Base-by-base conservation (phyloP, 106 monocot species). In the Platanthera zijinensis region DNA sequence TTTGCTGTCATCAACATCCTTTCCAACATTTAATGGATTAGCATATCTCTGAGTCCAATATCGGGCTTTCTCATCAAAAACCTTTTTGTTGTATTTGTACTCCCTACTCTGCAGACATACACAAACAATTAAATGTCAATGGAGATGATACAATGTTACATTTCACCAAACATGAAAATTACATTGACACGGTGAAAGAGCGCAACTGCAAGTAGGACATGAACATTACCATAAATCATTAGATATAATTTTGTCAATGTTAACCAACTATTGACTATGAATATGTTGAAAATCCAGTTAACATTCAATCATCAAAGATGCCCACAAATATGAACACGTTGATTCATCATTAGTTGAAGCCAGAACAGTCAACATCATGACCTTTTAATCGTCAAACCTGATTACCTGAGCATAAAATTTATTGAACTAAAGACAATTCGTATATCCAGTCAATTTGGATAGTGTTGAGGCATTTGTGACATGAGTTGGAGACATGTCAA, bases 21-120 rank as follows among this genome's bases (percentile, higher is more conserved):
- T 74, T 19, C 52, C 74, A 15, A 69, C 80, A 69, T 80, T 74
- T 79, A 71, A 78, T 32, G 78, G 76, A 75, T 76, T 75, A 82
- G 96, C 96, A 85, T 83, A 96, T 62, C 83, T 92, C 51, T 87
- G 89, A 50, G 93, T 90, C 93, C 96, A 96, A 52, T 74, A 78
- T 30, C 84, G 85, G 46, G 96, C 92, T 51, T 89, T 96, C 75
- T 85, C 76, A 47, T 96, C 87, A 78, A 93, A 96, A 73, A 77
- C 80, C 83, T 88, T 88, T 76, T 83, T 83, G 50, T 96, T 90
- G 72, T 93, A 96, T 70, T 96, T 96, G 76, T 87, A 96, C 72
- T 96, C 96, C 77, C 78, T 90, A 83, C 96, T 96, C 96, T 96
- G 84, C 48, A 84, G n/a, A 77, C 2, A n/a, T 46, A 59, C 48